phyloP scores from a whole-genome alignment of 1,284 basidiomycete species.

The Leccinum variabile region DNA sequence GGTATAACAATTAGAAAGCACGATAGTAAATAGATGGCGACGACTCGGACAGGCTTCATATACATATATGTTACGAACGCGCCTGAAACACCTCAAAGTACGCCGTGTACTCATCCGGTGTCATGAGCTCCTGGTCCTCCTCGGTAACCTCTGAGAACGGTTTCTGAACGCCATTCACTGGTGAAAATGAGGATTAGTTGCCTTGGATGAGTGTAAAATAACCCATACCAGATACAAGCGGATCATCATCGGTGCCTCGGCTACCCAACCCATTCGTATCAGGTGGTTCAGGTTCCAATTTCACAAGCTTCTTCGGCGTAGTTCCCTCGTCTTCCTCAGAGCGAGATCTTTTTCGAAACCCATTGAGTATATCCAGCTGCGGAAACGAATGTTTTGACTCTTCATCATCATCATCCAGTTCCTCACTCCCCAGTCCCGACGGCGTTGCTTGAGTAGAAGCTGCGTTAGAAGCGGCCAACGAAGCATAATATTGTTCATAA shows the following conservation, averaged over 20 bases:
- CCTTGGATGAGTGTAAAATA: slow-evolving; percentile 2
- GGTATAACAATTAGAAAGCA: slow-evolving; percentile 22
- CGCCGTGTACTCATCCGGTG: slow-evolving; percentile 78
- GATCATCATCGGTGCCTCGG: slow-evolving; percentile 34
- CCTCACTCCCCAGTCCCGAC: slow-evolving; percentile 48
- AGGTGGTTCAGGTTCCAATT: slow-evolving; percentile 34
- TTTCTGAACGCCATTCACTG: slow-evolving; percentile 70
- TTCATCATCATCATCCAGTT: slow-evolving; percentile 64
- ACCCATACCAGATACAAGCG: slow-evolving; percentile 61
- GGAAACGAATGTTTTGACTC: slow-evolving; percentile 64
- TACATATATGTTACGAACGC: slow-evolving; percentile 24
- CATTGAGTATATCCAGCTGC: slow-evolving; percentile 66
- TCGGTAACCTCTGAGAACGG: slow-evolving; percentile 75
- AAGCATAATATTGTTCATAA: slow-evolving; percentile 79
- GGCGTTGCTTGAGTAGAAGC: slow-evolving; percentile 61
- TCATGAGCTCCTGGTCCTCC: slow-evolving; percentile 82
- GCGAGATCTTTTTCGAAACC: slow-evolving; percentile 68
- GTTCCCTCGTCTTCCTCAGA: slow-evolving; percentile 58
- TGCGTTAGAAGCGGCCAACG: slow-evolving; percentile 60
- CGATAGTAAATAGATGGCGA: slow-evolving; percentile 8
- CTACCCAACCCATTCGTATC: slow-evolving; percentile 6
- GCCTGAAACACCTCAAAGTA: slow-evolving; percentile 67
- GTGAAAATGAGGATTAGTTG: slow-evolving; percentile 7
- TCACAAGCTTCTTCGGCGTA: slow-evolving; percentile 47
- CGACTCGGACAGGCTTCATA: not conserved